A percentile compares a stretch with the other conserved stretches of the same genome.
These are phyloP conservation scores for Mycena albidolilacea DNA, from an alignment of 768 basidiomycete species.

Conservation along the genomic window DNA sequence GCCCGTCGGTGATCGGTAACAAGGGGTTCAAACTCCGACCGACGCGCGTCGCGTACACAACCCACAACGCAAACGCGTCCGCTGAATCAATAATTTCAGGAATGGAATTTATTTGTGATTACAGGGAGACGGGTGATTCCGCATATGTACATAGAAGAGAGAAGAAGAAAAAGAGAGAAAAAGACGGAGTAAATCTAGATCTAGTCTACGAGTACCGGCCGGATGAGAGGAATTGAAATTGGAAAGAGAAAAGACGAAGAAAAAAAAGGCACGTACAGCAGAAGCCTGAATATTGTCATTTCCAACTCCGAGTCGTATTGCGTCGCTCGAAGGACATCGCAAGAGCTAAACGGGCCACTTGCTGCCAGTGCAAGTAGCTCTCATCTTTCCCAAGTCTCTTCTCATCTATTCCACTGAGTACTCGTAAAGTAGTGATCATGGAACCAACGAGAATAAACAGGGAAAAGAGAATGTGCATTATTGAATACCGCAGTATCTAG, in stretches of 20 bases:
- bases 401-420: slow-evolving; percentile 4
- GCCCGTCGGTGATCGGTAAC: not conserved
- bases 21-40: slow-evolving; percentile 13
- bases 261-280: not conserved
- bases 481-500: slow-evolving; percentile 12
- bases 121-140: too few relatives aligned
- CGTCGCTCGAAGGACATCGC: not conserved
- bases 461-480: slow-evolving; percentile 18
- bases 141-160: too few relatives aligned
- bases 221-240: too few relatives aligned
- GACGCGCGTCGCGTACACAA: not conserved
- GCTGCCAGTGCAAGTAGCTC: not conserved
- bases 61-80: not conserved
- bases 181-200: too few relatives aligned
- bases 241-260: not conserved
- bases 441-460: slow-evolving; percentile 11
- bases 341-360: not conserved
- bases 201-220: too few relatives aligned
- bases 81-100: too few relatives aligned
- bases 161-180: too few relatives aligned
- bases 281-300: not conserved
- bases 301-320: not conserved
- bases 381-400: not conserved
- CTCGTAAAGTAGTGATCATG: slow-evolving; percentile 15
- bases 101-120: too few relatives aligned